Base-by-base conservation (phyloP, 2,329 filamentous ascomycete species). In the Fusarium pseudograminearum region DNA sequence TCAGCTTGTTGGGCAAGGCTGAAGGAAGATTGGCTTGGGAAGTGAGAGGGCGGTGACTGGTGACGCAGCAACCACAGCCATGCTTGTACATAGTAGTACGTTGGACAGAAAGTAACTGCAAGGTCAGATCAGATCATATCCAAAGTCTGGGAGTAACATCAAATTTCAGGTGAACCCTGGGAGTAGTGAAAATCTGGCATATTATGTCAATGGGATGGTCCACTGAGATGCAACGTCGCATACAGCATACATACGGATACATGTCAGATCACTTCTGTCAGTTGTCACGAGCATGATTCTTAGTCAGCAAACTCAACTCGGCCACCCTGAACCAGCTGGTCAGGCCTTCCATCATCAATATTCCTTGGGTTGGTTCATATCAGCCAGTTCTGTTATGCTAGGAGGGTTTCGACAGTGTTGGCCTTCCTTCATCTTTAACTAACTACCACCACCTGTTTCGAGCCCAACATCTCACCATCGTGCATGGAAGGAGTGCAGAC, bases 221-320 rank as follows among this genome's bases (percentile, higher is more conserved):
- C 55, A 67, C 54, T 40, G 20, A 30, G 45, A 67, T 69, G 68
- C 52, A 70, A 70, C 68, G 67, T 71, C 65, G 48, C 64, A 36
- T 60, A 26, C 20, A 52, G 28, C 22, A 28, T 30, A 61, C 51
- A 68, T 44, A 26, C 10, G 18, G n/a, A n/a, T 28, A 12, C 45
- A 46, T 63, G 42, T 67, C 62, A 70, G 57, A 48, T 51, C 56
- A 47, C 50, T 38, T 10, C 18, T n/a, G 2, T 12, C n/a, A 20
- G 36, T 40, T 40, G 36, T 40, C 36, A 52, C 34, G 48, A 60
- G 50, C 12, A 41, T 46, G 18, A n/a, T 22, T 45, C 51, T 61
- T 67, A 61, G 51, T 53, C 41, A 56, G 50, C 45, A 11, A 34
- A 16, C 11, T 12, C 26, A 22, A 16, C 14, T 12, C 20, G 5